Evolutionary conservation across 1,284 basidiomycete species (phyloP).

Genomic region (Amylostereum areolatum): DNA sequence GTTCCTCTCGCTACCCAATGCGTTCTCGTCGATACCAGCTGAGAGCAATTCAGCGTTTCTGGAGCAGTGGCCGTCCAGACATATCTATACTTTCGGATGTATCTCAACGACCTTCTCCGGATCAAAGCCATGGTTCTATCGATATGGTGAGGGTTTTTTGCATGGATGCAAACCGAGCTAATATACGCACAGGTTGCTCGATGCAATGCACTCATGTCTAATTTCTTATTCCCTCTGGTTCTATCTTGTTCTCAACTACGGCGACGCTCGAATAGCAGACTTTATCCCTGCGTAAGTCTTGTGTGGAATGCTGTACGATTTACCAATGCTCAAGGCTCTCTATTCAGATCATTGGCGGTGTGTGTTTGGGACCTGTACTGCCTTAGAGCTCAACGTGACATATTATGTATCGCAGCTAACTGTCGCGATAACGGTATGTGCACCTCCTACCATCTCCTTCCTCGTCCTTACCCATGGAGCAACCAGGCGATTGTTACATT

Average conservation of each 20-base stretch:
- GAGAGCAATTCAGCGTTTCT: constrained; percentile 13
- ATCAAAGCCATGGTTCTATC: constrained; percentile 14
- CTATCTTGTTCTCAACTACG: background rate
- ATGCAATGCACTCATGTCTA: background rate
- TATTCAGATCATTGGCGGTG: constrained; percentile 36
- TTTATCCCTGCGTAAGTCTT: background rate
- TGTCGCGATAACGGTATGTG: constrained; percentile 36
- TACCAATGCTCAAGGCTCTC: constrained; percentile 15
- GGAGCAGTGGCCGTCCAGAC: constrained; percentile 15
- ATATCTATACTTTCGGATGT: constrained; percentile 17
- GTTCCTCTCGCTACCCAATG: background rate
- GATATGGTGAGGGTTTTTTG: too few relatives aligned
- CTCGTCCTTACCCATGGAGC: too few relatives aligned
- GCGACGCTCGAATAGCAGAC: background rate
- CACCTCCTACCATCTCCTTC: too few relatives aligned
- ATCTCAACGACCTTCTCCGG: constrained; percentile 11
- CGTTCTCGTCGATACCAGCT: background rate
- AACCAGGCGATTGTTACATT: too few relatives aligned
- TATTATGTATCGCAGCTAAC: constrained; percentile 29
- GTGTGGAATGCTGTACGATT: background rate
- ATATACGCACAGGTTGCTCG: background rate
- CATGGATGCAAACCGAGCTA: background rate
- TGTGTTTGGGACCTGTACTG: constrained; percentile 12
- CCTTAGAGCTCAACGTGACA: background rate
- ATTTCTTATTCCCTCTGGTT: background rate